Evolutionary conservation across 2,329 filamentous ascomycete genomes (phyloP).

Genomic region (Xylogone sp.): DNA sequence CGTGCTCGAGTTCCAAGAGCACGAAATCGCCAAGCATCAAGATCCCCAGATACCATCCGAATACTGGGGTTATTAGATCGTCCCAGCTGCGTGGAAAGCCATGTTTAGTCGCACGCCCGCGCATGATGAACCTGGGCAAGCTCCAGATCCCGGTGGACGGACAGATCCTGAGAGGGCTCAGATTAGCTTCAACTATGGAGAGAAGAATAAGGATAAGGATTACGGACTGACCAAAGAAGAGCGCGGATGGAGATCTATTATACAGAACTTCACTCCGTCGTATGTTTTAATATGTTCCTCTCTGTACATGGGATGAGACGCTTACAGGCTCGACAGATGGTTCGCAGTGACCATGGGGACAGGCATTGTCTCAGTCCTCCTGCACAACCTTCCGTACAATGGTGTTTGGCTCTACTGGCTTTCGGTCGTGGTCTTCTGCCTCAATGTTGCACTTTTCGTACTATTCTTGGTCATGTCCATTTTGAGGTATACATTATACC

Average conservation of each 20-base stretch:
- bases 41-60: no score
- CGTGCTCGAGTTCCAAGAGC: no score
- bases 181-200: no score
- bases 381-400: conserved; percentile 60
- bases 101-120: no score
- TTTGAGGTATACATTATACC: conserved; percentile 61
- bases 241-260: conserved; percentile 11
- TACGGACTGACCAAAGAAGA: neutral
- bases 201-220: no score
- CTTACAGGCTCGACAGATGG: conserved; percentile 37
- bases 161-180: no score
- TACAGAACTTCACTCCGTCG: conserved; percentile 47
- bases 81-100: no score
- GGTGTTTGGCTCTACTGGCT: conserved; percentile 54
- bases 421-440: conserved; percentile 54
- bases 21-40: no score
- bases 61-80: no score
- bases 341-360: conserved; percentile 64
- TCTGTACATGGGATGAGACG: neutral
- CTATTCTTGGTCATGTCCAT: conserved; percentile 50
- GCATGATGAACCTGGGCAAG: no score
- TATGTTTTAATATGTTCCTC: conserved; percentile 26
- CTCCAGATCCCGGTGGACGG: no score
- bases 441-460: conserved; percentile 57
- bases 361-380: conserved; percentile 60